Percentiles rank a stretch among this genome's conserved stretches.
Conservation (phyloP, 495 filamentous ascomycete genomes). For the Aspergillus coremiiformis region DNA sequence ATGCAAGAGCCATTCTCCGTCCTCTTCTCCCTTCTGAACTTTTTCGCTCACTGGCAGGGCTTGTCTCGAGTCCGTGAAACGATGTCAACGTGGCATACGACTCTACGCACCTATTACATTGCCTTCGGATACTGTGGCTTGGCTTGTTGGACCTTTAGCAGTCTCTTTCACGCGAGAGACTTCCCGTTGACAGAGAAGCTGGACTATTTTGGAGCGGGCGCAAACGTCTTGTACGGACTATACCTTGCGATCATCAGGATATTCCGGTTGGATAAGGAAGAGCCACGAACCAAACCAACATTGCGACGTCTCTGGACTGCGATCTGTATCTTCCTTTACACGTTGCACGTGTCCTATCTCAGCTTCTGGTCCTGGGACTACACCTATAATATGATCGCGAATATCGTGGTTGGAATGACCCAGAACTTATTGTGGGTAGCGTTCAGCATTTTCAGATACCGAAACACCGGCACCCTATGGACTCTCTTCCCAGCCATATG, state of each 20-base stretch:
- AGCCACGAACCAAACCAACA: conserved; percentile 45
- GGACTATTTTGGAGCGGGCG: conserved; percentile 94
- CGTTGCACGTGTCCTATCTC: conserved; percentile 74
- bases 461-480: conserved; percentile 61
- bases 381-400: conserved; percentile 94
- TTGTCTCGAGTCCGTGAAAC: conserved; percentile 58
- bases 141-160: conserved; percentile 76
- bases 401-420: conserved; percentile 72
- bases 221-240: conserved; percentile 81
- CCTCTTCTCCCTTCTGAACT: conserved; percentile 86
- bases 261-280: conserved; percentile 66
- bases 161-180: conserved; percentile 86
- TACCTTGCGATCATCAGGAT: conserved; percentile 77
- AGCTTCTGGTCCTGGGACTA: conserved; percentile 88
- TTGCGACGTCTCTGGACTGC: conserved; percentile 66
- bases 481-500: conserved; percentile 86
- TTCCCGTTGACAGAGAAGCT: conserved; percentile 81
- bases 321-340: conserved; percentile 63
- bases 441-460: conserved; percentile 72
- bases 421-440: conserved; percentile 80
- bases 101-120: conserved; percentile 74
- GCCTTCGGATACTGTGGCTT: conserved; percentile 74
- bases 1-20: conserved; percentile 93
- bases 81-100: conserved; percentile 65
- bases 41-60: conserved; percentile 77